Percentiles rank a stretch among this genome's conserved stretches.
phyloP scores from a whole-genome alignment of 1,139 yeast species.

The Yamadazyma taylorii region DNA sequence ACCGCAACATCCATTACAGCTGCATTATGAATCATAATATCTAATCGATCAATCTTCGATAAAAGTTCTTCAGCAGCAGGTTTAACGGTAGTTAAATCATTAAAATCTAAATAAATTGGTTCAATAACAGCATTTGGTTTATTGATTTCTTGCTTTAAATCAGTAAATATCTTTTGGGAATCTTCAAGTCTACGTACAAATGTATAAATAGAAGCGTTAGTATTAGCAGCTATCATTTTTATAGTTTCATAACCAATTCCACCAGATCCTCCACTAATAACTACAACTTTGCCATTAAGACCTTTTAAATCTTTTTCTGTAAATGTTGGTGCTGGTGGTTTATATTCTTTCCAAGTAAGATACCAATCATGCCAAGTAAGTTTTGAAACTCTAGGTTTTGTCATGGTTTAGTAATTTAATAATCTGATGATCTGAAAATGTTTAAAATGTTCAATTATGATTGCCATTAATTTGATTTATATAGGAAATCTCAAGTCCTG shows the following conservation, averaged over 20 bases:
- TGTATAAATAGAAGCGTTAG: constrained; percentile 32
- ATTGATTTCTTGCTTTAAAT: constrained; percentile 8
- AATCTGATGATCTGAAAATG: too few relatives aligned
- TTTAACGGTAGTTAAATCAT: constrained; percentile 43
- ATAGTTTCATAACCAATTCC: constrained; percentile 30
- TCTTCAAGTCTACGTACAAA: constrained; percentile 16
- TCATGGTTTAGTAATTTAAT: background rate
- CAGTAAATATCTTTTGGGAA: constrained; percentile 14
- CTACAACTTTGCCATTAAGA: constrained; percentile 18
- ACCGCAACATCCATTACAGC: constrained; percentile 43
- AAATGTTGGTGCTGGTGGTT: constrained; percentile 10
- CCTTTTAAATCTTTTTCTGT: constrained; percentile 14
- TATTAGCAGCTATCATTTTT: constrained; percentile 33
- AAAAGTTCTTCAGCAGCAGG: constrained; percentile 35
- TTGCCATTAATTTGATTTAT: too few relatives aligned
- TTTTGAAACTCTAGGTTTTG: background rate
- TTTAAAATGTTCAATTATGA: too few relatives aligned
- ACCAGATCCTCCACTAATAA: constrained; percentile 18
- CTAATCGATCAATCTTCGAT: constrained; percentile 22
- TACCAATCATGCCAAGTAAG: background rate
- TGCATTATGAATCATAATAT: constrained; percentile 51
- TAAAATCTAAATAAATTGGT: constrained; percentile 34
- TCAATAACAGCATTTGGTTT: constrained; percentile 11
- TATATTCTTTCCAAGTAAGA: constrained; percentile 2
- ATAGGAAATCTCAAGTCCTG: too few relatives aligned